Percentiles rank a stretch among this genome's conserved stretches.
Evolutionary conservation across 495 filamentous ascomycete species (phyloP).

Genomic region (Aspergillus homomorphus): DNA sequence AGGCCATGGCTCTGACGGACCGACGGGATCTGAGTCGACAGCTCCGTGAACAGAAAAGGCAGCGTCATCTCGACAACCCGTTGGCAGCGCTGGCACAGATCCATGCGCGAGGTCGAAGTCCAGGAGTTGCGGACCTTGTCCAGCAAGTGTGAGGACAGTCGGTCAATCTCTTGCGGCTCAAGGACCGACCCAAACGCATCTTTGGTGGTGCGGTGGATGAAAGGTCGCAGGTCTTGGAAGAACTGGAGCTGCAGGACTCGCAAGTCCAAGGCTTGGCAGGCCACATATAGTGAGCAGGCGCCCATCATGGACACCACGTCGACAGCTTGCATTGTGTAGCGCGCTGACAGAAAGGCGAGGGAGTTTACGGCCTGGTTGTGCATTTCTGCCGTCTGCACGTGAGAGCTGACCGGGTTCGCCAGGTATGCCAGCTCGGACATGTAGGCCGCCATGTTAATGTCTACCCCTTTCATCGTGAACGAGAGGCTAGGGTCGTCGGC

Average conservation of each 20-base stretch:
- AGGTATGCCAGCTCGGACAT: constrained; percentile 50
- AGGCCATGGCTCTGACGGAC: not conserved
- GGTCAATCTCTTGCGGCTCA: not conserved
- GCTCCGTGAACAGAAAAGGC: not conserved
- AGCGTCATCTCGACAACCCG: not conserved
- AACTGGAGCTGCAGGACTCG: constrained; percentile 12
- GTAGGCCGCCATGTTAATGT: constrained; percentile 62
- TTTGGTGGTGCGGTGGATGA: not conserved
- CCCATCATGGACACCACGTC: constrained; percentile 55
- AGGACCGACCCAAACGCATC: not conserved
- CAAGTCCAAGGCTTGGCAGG: constrained; percentile 48
- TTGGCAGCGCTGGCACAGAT: not conserved
- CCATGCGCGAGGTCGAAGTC: not conserved
- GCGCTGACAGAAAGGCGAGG: constrained; percentile 52
- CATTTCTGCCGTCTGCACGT: constrained; percentile 55
- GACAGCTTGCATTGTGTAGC: constrained; percentile 53
- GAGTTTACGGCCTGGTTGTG: constrained; percentile 57
- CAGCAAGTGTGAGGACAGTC: not conserved
- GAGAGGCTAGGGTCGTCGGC: constrained; percentile 51
- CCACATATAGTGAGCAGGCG: constrained; percentile 47
- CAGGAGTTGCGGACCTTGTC: not conserved
- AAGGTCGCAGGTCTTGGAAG: not conserved
- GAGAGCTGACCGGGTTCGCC: constrained; percentile 46
- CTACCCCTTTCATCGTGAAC: constrained; percentile 60
- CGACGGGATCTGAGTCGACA: not conserved